phyloP scores from a whole-genome alignment of 2,329 filamentous ascomycete species.

The Cadophora luteo-olivacea region DNA sequence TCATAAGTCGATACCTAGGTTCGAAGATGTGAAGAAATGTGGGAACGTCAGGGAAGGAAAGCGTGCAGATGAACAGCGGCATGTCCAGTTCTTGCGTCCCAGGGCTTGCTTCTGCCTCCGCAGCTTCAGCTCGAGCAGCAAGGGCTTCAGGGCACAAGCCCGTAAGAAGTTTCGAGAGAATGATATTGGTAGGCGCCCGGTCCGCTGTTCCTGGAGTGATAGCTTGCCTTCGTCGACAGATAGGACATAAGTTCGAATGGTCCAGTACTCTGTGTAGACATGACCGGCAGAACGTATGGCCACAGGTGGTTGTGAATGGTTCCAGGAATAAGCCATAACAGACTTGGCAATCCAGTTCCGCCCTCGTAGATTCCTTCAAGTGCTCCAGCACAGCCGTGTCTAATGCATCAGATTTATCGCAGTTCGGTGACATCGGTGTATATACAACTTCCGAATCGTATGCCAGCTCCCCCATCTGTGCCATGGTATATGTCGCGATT shows the following conservation, averaged over 20 bases:
- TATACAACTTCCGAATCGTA: constrained; percentile 64
- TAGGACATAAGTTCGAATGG: constrained; percentile 78
- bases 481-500: constrained; percentile 70
- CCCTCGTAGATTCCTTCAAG: constrained; percentile 66
- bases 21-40: constrained; percentile 93
- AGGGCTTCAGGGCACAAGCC: constrained; percentile 74
- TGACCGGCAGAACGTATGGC: constrained; percentile 86
- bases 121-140: constrained; percentile 56
- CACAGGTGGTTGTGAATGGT: constrained; percentile 83
- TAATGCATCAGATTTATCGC: constrained; percentile 38
- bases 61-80: constrained; percentile 81
- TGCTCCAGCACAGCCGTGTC: constrained; percentile 60
- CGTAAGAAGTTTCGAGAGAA: constrained; percentile 67
- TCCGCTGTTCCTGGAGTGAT: constrained; percentile 50
- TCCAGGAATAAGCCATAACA: constrained; percentile 85
- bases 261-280: constrained; percentile 81
- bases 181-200: constrained; percentile 62
- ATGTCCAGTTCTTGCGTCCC: constrained; percentile 64
- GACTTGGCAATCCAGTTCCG: constrained; percentile 86
- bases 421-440: constrained; percentile 41
- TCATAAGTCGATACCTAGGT: constrained; percentile 90
- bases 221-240: constrained; percentile 73
- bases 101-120: constrained; percentile 63
- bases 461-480: constrained; percentile 63
- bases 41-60: constrained; percentile 82